Evolutionary conservation across 306 rosid species (phyloP), one percentile per base, ranked within the genome.

Genomic region (Acmispon strigosus): DNA sequence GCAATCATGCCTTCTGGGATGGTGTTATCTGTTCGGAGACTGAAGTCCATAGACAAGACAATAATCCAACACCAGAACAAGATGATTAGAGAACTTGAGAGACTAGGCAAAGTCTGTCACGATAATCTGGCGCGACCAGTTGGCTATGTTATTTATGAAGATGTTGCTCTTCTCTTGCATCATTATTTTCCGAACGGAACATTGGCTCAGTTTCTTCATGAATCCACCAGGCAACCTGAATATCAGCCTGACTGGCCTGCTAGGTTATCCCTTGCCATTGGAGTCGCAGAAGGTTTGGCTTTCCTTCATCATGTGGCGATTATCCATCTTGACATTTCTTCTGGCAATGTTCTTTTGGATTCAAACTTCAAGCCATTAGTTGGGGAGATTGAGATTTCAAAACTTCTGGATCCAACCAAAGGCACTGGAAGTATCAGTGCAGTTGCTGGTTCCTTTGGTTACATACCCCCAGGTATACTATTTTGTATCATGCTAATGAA

Each of bases 351-450:
- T 83, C 89, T 89, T 74, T 67, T 95, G 27, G 96, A 95, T 82
- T 82, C 96, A 39, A 86, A 91, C 84, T 87, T 64, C 78, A 89
- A 79, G 81, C 96, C 99, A 43, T 62, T 95, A 88, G 81, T 95
- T 15, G 97, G 92, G 50, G 99, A 95, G 85, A 88, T 95, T 4
- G 99, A 95, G 87, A 95, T 95, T 59, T 95, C 99, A 20, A 95
- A 95, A 83, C 96, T 95, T 54, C 76, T 95, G 4, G 99, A 95
- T 78, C 99, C 97, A 73, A 86, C 97, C 71, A 82, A 68, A 86
- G 99, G 99, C 76, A 95, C 99, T 7, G 96, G 89, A 36, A 95
- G 99, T 82, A 95, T 95, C 15, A 95, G 99, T 73, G 97, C 97
- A 27, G 97, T 95, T 74, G 99, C 99, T 16, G 99, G 99, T 76